Percentiles rank a stretch among this genome's conserved stretches.
phyloP scores from a whole-genome alignment of 2,329 filamentous ascomycete genomes.

The Cladophialophora bantiana region DNA sequence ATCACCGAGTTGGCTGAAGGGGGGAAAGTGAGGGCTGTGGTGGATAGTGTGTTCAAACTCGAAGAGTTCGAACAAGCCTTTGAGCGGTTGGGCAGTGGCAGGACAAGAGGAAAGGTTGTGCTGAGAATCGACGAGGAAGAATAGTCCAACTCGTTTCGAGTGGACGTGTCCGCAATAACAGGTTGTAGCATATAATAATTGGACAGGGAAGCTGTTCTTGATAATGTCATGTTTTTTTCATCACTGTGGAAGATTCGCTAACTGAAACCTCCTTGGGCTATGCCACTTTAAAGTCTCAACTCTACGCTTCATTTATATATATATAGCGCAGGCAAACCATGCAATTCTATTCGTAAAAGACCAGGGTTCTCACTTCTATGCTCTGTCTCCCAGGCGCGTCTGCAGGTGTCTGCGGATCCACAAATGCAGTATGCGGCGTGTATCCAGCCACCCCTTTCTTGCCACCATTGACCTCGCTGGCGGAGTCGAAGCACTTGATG shows the following conservation, averaged over 20 bases:
- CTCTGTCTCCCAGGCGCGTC: conserved; percentile 63
- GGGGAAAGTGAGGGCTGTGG: conserved; percentile 46
- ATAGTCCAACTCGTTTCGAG: not conserved
- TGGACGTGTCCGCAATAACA: not conserved
- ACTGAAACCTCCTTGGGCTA: conserved; percentile 6
- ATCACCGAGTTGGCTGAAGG: conserved; percentile 51
- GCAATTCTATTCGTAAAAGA: conserved; percentile 63
- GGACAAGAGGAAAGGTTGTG: conserved; percentile 55
- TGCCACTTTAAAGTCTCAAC: not conserved
- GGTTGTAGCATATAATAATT: not conserved
- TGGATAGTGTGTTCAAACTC: conserved; percentile 53
- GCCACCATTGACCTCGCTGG: conserved; percentile 47
- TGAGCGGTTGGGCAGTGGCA: conserved; percentile 48
- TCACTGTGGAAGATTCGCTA: not conserved
- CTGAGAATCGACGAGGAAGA: conserved; percentile 40
- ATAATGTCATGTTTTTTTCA: not conserved
- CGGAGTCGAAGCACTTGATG: conserved; percentile 64
- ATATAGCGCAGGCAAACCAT: conserved; percentile 22
- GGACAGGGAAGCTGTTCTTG: not conserved
- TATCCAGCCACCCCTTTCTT: conserved; percentile 55
- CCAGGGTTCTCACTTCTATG: conserved; percentile 69
- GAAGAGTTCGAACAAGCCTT: conserved; percentile 52
- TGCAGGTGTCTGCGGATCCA: conserved; percentile 61
- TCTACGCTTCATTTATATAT: not conserved
- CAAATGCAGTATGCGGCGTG: conserved; percentile 63